Conservation (phyloP, 1,284 basidiomycete genomes). For the Pseudomicrostroma phylloplanum region DNA sequence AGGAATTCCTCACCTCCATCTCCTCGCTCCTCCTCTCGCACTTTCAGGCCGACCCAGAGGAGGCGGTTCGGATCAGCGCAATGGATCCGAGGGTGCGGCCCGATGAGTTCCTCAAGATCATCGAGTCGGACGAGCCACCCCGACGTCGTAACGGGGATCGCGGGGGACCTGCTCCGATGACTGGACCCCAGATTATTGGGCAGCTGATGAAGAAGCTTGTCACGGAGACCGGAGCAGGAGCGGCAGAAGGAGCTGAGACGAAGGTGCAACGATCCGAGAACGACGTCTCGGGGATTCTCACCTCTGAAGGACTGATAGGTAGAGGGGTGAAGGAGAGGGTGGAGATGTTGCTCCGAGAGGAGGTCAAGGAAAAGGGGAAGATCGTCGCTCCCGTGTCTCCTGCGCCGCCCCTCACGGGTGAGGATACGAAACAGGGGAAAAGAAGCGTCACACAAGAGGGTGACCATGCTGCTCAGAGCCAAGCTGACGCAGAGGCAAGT, state of each 20-base stretch:
- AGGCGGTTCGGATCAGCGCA: background rate
- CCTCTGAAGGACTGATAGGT: background rate
- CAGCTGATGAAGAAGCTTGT: background rate
- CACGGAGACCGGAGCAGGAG: background rate
- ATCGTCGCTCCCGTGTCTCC: background rate
- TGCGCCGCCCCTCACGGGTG: too few relatives aligned
- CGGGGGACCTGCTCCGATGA: background rate
- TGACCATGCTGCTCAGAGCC: too few relatives aligned
- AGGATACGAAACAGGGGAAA: too few relatives aligned
- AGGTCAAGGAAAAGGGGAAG: background rate
- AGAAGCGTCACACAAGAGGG: too few relatives aligned
- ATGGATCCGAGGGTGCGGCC: background rate
- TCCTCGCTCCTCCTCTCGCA: background rate
- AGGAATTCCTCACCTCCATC: constrained; percentile 7
- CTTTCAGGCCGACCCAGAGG: background rate
- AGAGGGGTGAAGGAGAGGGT: constrained; percentile 1
- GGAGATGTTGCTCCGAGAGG: background rate
- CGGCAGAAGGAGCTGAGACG: background rate
- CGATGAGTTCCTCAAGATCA: background rate
- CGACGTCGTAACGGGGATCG: background rate
- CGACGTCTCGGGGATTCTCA: background rate
- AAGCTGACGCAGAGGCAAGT: too few relatives aligned
- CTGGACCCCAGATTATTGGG: background rate
- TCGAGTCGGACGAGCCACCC: background rate
- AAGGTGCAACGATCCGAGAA: background rate